A percentile compares a stretch with the other conserved stretches of the same genome.
phyloP scores from a whole-genome alignment of 2,329 filamentous ascomycete genomes.

The Alternaria gansuensis region DNA sequence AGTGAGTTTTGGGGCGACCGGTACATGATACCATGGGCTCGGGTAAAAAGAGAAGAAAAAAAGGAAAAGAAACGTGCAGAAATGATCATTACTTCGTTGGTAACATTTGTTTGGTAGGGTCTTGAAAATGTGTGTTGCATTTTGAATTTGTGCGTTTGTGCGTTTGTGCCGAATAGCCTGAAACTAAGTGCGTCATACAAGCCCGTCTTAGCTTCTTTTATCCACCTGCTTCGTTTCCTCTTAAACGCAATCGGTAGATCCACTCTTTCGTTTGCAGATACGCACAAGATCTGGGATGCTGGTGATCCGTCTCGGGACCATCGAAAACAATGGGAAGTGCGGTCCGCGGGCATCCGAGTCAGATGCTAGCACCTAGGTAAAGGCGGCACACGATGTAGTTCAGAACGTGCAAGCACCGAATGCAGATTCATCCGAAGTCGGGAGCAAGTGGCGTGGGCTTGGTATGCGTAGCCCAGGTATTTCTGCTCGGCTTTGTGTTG shows the following conservation, averaged over 20 bases:
- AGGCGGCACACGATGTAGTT: not conserved
- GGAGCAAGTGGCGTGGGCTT: not conserved
- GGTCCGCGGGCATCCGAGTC: not conserved
- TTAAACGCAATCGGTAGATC: not conserved
- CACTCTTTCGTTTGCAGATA: not conserved
- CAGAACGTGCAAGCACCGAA: not conserved
- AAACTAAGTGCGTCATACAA: not conserved
- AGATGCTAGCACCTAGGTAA: not conserved
- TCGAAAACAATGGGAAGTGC: not conserved
- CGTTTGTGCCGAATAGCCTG: not conserved
- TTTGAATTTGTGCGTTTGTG: no score
- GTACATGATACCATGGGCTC: not conserved
- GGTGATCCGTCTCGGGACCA: not conserved
- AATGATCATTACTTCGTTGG: not conserved
- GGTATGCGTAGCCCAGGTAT: not conserved
- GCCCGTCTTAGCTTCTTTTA: not conserved
- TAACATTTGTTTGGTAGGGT: not conserved
- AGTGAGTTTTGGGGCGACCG: not conserved
- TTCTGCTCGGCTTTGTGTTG: not conserved
- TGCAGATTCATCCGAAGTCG: not conserved
- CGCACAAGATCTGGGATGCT: not conserved
- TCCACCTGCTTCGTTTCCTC: not conserved
- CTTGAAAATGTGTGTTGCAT: not conserved
- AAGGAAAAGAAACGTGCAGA: not conserved
- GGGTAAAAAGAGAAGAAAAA: no score